Evolutionary conservation across 1,139 yeast species (phyloP).

Genomic region (Blastobotrys serpentis): DNA sequence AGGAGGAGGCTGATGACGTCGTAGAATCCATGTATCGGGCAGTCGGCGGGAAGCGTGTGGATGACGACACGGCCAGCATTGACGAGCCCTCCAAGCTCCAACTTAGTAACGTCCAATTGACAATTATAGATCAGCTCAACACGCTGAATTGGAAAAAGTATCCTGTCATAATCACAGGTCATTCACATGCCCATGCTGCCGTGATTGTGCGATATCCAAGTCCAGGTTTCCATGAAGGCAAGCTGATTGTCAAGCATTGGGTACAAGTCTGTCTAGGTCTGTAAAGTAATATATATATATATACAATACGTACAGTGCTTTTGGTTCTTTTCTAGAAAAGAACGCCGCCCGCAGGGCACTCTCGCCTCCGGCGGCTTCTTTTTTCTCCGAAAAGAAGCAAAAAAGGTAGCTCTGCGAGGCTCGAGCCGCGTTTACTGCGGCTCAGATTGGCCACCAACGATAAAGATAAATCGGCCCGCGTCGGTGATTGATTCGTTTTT

Average conservation of each 20-base stretch:
- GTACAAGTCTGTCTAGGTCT: constrained; percentile 34
- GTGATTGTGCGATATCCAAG: constrained; percentile 62
- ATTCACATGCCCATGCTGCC: constrained; percentile 76
- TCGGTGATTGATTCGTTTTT: no score
- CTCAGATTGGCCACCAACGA: neutral
- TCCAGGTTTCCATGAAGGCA: constrained; percentile 63
- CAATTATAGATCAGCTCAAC: constrained; percentile 59
- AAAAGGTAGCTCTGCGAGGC: no score
- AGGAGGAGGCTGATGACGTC: constrained; percentile 56
- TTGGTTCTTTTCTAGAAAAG: neutral
- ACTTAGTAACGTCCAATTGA: constrained; percentile 43
- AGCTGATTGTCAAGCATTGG: constrained; percentile 64
- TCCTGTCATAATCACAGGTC: constrained; percentile 65
- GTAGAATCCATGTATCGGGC: constrained; percentile 41
- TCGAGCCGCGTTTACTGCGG: neutral
- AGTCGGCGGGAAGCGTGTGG: constrained; percentile 18
- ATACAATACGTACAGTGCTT: no score
- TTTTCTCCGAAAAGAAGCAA: no score
- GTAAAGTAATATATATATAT: neutral
- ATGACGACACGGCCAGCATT: constrained; percentile 11
- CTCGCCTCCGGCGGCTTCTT: no score
- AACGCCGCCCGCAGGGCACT: no score
- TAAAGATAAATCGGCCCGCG: constrained; percentile 2
- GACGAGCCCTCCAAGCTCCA: constrained; percentile 12
- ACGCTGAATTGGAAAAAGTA: constrained; percentile 62